A percentile compares a stretch with the other conserved stretches of the same genome.
These are phyloP conservation scores for Clonostachys rosea DNA, from an alignment of 2,329 filamentous ascomycete species.

Conservation along the genomic window DNA sequence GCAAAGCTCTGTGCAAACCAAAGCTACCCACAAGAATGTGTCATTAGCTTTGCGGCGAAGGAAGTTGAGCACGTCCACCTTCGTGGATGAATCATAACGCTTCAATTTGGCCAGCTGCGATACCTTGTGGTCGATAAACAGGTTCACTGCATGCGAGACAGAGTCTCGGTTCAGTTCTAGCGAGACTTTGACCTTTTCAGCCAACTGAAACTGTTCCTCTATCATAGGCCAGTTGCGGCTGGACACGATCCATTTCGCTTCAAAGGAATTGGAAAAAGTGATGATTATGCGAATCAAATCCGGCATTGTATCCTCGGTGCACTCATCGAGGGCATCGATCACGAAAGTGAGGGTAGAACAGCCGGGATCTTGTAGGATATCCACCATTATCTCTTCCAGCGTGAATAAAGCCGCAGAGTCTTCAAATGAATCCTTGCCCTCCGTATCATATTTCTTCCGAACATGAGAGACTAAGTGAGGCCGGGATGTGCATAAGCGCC, in stretches of 20 bases:
- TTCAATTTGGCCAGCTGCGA: slow-evolving; percentile 9
- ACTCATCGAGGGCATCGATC: slow-evolving; percentile 44
- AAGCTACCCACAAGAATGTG: slow-evolving; percentile 18
- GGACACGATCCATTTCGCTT: slow-evolving; percentile 34
- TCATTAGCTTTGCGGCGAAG: slow-evolving; percentile 22
- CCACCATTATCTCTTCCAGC: slow-evolving; percentile 27
- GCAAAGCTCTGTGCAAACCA: slow-evolving; percentile 8
- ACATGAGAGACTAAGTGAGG: background rate
- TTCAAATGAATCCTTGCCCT: background rate
- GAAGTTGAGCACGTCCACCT: slow-evolving; percentile 1
- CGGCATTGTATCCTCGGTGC: slow-evolving; percentile 10
- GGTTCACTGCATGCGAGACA: slow-evolving; percentile 23
- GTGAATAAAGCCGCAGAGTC: slow-evolving; percentile 24
- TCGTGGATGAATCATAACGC: slow-evolving; percentile 1
- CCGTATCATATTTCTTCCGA: slow-evolving; percentile 2
- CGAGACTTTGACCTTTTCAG: slow-evolving; percentile 13
- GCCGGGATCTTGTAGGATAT: slow-evolving; percentile 28
- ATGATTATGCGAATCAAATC: slow-evolving; percentile 23
- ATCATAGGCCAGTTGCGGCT: slow-evolving; percentile 35
- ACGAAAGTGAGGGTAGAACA: slow-evolving; percentile 21
- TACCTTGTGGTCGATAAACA: slow-evolving; percentile 25
- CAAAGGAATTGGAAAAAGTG: slow-evolving; percentile 17
- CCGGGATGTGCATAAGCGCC: slow-evolving; percentile 24
- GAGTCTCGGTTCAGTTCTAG: slow-evolving; percentile 28
- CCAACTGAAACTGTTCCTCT: slow-evolving; percentile 9